Base-by-base conservation (phyloP, 129 eudicot genomes). In the Saussurea involucrata region DNA sequence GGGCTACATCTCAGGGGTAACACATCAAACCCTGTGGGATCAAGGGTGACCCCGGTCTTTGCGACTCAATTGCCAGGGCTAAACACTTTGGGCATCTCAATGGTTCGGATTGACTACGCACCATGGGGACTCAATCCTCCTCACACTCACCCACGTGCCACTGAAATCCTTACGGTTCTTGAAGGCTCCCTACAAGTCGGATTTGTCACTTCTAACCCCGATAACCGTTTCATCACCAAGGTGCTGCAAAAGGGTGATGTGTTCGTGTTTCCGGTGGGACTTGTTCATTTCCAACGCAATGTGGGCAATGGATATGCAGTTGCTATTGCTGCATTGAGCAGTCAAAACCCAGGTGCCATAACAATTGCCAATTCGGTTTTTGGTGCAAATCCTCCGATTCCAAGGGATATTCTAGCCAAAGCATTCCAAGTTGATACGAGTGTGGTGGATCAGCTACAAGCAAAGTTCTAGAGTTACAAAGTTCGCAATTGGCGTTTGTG, bases 111-210 rank as follows among this genome's bases (percentile, higher is more conserved):
- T 25, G 85, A 84, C 78, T 85, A 72, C 1, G 83, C 83, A 29
- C 88, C 88, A 68, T 72, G 74, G 78, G 88, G 85, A 42, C 34
- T 81, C 34, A 85, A 85, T 65, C 85, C 88, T 4, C 88, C 85
- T 24, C 88, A 85, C 61, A 77, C 83, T 42, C 88, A 84, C 77
- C 88, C 88, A 27, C 49, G 88, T 72, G 88, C 85, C 68, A 84
- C 88, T 1, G 88, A 85, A 66, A 73, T 85, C 65, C 65, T 85
- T 6, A 81, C 83, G 0, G 81, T 81, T 72, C 64, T 85, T 32
- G 85, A 85, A 85, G 88, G 88, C 18, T 27, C 71, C 4, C 83
- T 85, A 1, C 31, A 72, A 58, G 85, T 81, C 18, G 85, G 88
- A 25, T 81, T 85, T 22, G 88, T 81, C 11, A 85, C 85, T 7